phyloP scores from a whole-genome alignment of 1,284 basidiomycete genomes.

The Leccinum solheimii region DNA sequence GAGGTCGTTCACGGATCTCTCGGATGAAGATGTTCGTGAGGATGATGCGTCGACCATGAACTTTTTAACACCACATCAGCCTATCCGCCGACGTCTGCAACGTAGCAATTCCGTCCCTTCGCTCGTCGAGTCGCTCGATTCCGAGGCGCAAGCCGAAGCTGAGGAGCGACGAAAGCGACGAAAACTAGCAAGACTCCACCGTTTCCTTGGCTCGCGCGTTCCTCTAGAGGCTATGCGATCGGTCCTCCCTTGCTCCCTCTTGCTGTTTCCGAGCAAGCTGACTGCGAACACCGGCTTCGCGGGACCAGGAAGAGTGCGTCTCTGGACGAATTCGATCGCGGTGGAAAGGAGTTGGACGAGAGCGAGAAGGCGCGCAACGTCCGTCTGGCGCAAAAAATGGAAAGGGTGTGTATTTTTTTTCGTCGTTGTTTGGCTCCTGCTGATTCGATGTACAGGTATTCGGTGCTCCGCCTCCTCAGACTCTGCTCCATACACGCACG shows the following conservation, averaged over 20 bases:
- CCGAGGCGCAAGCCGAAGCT: slow-evolving; percentile 55
- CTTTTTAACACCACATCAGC: slow-evolving; percentile 6
- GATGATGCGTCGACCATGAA: slow-evolving; percentile 22
- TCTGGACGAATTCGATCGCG: slow-evolving; percentile 55
- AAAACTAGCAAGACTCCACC: slow-evolving; percentile 74
- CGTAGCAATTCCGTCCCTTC: slow-evolving; percentile 42
- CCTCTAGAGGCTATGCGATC: slow-evolving; percentile 54
- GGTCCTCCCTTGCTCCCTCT: slow-evolving; percentile 46
- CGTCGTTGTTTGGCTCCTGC: slow-evolving; percentile 4
- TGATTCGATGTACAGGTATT: slow-evolving; percentile 55
- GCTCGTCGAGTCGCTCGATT: slow-evolving; percentile 49
- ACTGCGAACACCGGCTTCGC: slow-evolving; percentile 13
- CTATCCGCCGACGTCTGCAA: slow-evolving; percentile 29
- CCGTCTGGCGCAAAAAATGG: slow-evolving; percentile 78
- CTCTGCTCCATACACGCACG: slow-evolving; percentile 64
- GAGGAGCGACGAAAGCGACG: slow-evolving; percentile 68
- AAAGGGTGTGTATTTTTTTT: slow-evolving; percentile 54
- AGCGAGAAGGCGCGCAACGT: slow-evolving; percentile 77
- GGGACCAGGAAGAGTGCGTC: slow-evolving; percentile 37
- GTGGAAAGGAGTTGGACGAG: slow-evolving; percentile 66
- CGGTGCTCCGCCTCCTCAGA: slow-evolving; percentile 74
- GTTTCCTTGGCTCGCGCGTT: slow-evolving; percentile 76
- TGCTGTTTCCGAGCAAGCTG: slow-evolving; percentile 24
- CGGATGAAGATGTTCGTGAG: slow-evolving; percentile 51
- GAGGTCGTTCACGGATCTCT: slow-evolving; percentile 67